Evolutionary conservation across 352 stramenopile species (phyloP), one percentile per base, ranked within the genome.

Genomic region (Phytophthora citrophthora): DNA sequence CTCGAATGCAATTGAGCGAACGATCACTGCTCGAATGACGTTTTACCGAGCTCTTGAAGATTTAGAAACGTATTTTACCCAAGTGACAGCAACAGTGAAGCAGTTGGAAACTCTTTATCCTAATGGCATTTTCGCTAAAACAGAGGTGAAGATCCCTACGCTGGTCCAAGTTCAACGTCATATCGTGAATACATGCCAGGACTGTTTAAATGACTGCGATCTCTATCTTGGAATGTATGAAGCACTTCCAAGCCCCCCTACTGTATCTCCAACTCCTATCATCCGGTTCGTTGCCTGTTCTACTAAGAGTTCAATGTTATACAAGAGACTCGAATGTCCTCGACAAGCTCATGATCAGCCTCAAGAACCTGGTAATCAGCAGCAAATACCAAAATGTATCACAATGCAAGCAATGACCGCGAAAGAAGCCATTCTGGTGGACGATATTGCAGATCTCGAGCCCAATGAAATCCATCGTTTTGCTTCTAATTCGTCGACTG

Each of bases 181-280:
- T 20, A 68, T 93, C 26, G 58, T 92, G 2, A 78, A 88, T 29
- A 68, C 68, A 10, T 73, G 83, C 7, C 70, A 89, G 40, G 41
- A 59, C 13, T 93, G 83, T 56, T 62, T 94, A 27, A 81, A 59
- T 34, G 82, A 92, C 29, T 90, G 78, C 31, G 86, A 93, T 49
- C 45, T 92, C 38, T 94, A 94, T 62, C 31, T 94, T 9, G 82
- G 67, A 1, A 79, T 92, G 65, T 72, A 78, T 36, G 82, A 94
- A 38, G 43, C 61, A 2, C 64, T 91, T n/a, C 78, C 82, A 1
- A 75, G 74, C 39, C 79, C 69, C 0, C 58, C 62, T 11, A 41
- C 46, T 11, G 52, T 62, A 1, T 74, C 68, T 1, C 44, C 72
- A 3, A 76, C 34, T 20, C 70, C 74, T 0, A 23, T 86, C 5